Evolutionary conservation across 1,284 basidiomycete species (phyloP), one percentile per base, ranked within the genome.

Genomic region (Pascua guehoae): DNA sequence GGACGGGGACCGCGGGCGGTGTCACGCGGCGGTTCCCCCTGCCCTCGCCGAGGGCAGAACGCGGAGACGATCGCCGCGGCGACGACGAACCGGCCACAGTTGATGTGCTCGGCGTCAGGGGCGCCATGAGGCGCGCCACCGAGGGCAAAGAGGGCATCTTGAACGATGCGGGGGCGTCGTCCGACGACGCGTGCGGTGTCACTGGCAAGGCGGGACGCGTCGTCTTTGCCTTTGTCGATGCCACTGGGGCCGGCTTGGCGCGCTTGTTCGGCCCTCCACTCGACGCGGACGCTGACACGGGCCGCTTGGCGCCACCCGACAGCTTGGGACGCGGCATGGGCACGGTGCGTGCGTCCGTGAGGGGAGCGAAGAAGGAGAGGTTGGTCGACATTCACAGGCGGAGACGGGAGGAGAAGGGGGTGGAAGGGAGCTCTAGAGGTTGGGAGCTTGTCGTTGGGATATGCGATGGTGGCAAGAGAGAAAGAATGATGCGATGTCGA

Each of bases 1-100:
- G 46, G 15, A 69, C 50, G 36, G 58, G 49, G 15, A 60, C 44
- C 38, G 58, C 41, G 11, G 40, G 51, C 36, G 43, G 12, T 37
- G 39, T 24, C 7, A 57, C 50, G 55, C 60, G 66, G 24, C 24
- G 24, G 24, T 32, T 32, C 24, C 24, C 24, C 24, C 24, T 3
- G 24, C 24, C 24, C 24, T 32, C 24, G 7, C 24, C 24, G 24
- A 32, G 24, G 47, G 66, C 60, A 17, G 63, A 59, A 8, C 58
- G 60, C 12, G 56, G 47, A 11, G 58, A 56, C 42, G 63, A 65
- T 32, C 64, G 64, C 11, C 56, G 58, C 11, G 72, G 71, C 0
- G 71, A 72, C n/a, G 72, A 72, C 18, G 68, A 72, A 36, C 61
- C 65, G 5, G 74, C 73, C 32, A 74, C 70, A 32, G 73, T 75